Percentiles rank a stretch among this genome's conserved stretches.
Evolutionary conservation across 2,329 filamentous ascomycete species (phyloP).

Genomic region (Nigrospora oryzae): DNA sequence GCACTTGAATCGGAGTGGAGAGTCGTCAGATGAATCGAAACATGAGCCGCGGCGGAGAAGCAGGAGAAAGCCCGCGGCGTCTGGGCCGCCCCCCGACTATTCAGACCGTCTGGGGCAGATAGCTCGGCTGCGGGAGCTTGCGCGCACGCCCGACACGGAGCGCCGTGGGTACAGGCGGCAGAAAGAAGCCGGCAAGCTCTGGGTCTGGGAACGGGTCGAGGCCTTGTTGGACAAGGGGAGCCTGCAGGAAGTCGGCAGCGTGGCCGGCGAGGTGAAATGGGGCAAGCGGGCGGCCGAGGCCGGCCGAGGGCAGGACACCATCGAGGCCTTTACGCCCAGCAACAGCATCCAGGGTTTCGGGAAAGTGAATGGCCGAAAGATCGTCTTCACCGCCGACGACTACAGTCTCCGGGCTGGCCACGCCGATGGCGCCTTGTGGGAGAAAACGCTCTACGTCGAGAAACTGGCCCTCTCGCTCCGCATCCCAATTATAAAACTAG

Average conservation of each 20-base stretch:
- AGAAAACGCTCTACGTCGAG: constrained; percentile 54
- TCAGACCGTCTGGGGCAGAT: constrained; percentile 53
- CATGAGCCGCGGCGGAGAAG: not conserved
- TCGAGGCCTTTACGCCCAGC: constrained; percentile 43
- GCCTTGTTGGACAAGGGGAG: constrained; percentile 46
- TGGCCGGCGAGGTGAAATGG: constrained; percentile 52
- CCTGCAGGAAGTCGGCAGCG: constrained; percentile 52
- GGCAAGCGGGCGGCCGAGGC: constrained; percentile 31
- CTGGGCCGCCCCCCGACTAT: constrained; percentile 46
- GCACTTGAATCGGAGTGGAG: constrained; percentile 22
- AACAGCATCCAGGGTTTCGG: constrained; percentile 58
- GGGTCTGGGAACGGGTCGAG: constrained; percentile 54
- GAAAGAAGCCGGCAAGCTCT: constrained; percentile 55
- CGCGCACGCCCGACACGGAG: constrained; percentile 42
- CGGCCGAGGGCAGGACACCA: constrained; percentile 40
- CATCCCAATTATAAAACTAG: constrained; percentile 54
- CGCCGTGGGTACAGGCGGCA: constrained; percentile 53
- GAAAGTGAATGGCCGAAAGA: constrained; percentile 38
- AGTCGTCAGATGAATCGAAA: too few species aligned
- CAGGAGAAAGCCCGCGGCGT: not conserved
- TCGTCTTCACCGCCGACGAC: constrained; percentile 56
- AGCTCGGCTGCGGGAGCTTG: constrained; percentile 38
- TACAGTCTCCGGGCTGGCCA: constrained; percentile 56
- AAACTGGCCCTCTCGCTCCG: constrained; percentile 49
- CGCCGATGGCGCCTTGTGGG: constrained; percentile 49